Conservation (phyloP, 1,284 basidiomycete species). For the Kalmanozyma brasiliensis region DNA sequence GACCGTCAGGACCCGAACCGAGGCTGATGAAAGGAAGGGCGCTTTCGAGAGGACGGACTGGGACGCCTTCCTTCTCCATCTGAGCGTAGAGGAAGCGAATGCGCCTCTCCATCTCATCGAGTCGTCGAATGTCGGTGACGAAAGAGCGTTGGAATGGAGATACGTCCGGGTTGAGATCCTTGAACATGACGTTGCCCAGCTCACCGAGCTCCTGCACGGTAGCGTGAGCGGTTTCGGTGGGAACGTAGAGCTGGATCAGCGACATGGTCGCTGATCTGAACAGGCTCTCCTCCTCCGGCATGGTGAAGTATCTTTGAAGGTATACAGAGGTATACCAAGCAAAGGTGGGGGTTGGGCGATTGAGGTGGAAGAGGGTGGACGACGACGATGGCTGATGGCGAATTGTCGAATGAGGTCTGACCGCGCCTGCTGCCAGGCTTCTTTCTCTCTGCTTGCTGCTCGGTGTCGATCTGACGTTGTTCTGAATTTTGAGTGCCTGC, state of each 20-base stretch:
- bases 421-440: conserved; percentile 5
- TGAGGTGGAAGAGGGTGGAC: neutral
- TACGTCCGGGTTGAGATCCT: conserved; percentile 93
- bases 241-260: conserved; percentile 96
- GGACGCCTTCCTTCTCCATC: conserved; percentile 83
- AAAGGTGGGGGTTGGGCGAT: conserved; percentile 2
- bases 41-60: conserved; percentile 72
- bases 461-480: neutral
- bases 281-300: conserved; percentile 62
- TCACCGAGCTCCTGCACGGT: conserved; percentile 94
- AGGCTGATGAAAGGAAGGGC: conserved; percentile 63
- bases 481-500: neutral
- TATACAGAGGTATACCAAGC: conserved; percentile 1
- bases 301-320: conserved; percentile 1
- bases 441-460: neutral
- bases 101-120: conserved; percentile 95
- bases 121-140: conserved; percentile 90
- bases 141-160: conserved; percentile 99
- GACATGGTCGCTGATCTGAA: conserved; percentile 76
- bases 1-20: conserved; percentile 72
- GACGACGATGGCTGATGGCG: neutral
- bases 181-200: conserved; percentile 95
- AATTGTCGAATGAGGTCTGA: conserved; percentile 8
- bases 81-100: conserved; percentile 89
- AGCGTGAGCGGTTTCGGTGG: conserved; percentile 95